Evolutionary conservation across 768 basidiomycete species (phyloP).

Genomic region (Scleroderma bovista): DNA sequence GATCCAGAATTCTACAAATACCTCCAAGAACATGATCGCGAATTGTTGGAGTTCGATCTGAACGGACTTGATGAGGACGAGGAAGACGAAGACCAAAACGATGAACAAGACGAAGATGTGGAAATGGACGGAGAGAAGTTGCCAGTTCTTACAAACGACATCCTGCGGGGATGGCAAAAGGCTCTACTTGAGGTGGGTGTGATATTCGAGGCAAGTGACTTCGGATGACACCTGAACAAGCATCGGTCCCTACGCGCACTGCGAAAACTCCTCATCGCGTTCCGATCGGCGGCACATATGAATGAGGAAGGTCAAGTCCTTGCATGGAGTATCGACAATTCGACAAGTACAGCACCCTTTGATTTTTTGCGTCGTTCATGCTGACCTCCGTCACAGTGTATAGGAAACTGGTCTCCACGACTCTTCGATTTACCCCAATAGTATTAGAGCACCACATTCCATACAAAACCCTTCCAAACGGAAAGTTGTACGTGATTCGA

Average conservation of each 20-base stretch:
- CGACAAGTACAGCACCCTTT: conserved; percentile 32
- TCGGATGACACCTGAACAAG: conserved; percentile 34
- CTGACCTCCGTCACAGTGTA: conserved; percentile 56
- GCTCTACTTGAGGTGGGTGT: conserved; percentile 72
- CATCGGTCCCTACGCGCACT: conserved; percentile 81
- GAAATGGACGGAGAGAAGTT: conserved; percentile 39
- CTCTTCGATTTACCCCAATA: conserved; percentile 87
- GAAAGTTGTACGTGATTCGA: conserved; percentile 67
- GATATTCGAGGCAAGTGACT: background rate
- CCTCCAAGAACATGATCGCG: conserved; percentile 90
- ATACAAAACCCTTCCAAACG: conserved; percentile 74
- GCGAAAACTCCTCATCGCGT: conserved; percentile 80
- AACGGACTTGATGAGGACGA: conserved; percentile 44
- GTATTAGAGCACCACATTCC: conserved; percentile 85
- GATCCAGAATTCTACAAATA: conserved; percentile 99
- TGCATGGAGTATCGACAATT: conserved; percentile 84
- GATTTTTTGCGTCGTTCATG: background rate
- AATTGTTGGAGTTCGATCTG: conserved; percentile 77
- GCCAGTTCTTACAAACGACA: conserved; percentile 61
- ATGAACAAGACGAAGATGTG: conserved; percentile 36
- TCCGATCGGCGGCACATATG: conserved; percentile 85
- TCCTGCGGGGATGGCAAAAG: conserved; percentile 83
- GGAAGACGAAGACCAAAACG: conserved; percentile 44
- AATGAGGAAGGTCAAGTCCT: conserved; percentile 77
- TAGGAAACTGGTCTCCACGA: conserved; percentile 83